Percentiles rank a stretch among this genome's conserved stretches.
Conservation (phyloP, 768 basidiomycete genomes). For the Calvatia gigantea region DNA sequence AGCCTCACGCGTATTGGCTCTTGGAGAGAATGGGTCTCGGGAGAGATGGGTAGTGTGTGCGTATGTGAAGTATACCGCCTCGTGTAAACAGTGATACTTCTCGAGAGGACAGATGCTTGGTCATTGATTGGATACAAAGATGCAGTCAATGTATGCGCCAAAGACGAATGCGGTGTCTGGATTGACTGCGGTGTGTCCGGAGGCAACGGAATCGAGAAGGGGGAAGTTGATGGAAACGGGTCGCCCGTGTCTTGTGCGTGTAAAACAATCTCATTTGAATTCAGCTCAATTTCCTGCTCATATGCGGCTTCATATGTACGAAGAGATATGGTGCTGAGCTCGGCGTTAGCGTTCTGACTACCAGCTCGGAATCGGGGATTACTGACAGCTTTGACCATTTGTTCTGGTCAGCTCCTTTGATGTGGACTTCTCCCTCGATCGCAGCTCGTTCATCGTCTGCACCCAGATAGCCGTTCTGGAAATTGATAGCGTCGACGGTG, state of each 20-base stretch:
- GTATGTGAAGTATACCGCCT: slow-evolving; percentile 70
- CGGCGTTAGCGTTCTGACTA: slow-evolving; percentile 6
- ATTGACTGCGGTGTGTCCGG: slow-evolving; percentile 82
- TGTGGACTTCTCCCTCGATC: slow-evolving; percentile 83
- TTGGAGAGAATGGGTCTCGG: slow-evolving; percentile 53
- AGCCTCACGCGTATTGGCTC: slow-evolving; percentile 68
- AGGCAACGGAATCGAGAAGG: slow-evolving; percentile 80
- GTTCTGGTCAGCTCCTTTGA: slow-evolving; percentile 62
- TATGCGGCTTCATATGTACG: slow-evolving; percentile 65
- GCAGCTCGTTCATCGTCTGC: slow-evolving; percentile 80
- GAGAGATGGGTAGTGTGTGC: slow-evolving; percentile 50
- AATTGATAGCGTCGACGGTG: slow-evolving; percentile 62
- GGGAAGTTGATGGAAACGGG: slow-evolving; percentile 56
- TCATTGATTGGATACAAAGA: slow-evolving; percentile 52
- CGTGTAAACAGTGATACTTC: slow-evolving; percentile 65
- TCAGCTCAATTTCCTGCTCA: slow-evolving; percentile 64
- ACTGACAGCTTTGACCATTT: slow-evolving; percentile 74
- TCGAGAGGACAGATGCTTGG: slow-evolving; percentile 37
- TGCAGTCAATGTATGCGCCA: slow-evolving; percentile 69
- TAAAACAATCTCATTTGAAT: slow-evolving; percentile 51
- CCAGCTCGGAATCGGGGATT: slow-evolving; percentile 10
- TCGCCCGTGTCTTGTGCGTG: slow-evolving; percentile 38
- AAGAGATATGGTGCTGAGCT: slow-evolving; percentile 56
- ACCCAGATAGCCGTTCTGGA: slow-evolving; percentile 85
- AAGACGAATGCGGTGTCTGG: slow-evolving; percentile 68